These are phyloP conservation scores for Prunus mongolica DNA, from an alignment of 306 rosid genomes.

Conservation along the genomic window DNA sequence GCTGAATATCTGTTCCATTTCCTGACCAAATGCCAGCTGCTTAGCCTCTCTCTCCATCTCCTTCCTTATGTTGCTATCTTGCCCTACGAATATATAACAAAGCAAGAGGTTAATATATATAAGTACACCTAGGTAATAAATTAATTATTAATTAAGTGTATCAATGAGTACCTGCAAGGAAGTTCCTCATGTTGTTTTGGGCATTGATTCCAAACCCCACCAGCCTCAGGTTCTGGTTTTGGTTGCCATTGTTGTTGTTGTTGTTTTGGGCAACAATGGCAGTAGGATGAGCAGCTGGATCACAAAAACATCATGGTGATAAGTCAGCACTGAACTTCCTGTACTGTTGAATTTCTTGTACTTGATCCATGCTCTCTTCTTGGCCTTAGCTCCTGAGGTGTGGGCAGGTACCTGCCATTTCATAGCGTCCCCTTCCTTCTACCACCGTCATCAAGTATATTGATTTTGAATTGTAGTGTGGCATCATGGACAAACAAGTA, in stretches of 20 bases:
- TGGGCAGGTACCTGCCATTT: conserved; percentile 34
- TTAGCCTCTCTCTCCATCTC: conserved; percentile 23
- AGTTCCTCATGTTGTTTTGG: conserved; percentile 19
- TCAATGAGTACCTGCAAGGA: conserved; percentile 21
- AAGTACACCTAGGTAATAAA: background rate
- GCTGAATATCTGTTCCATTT: conserved; percentile 21
- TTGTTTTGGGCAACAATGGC: conserved; percentile 7
- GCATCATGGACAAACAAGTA: conserved; percentile 17
- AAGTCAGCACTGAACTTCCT: conserved; percentile 1
- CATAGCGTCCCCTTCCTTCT: conserved; percentile 33
- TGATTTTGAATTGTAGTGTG: conserved; percentile 37
- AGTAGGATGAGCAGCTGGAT: conserved; percentile 31
- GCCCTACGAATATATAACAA: background rate
- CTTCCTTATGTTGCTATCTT: conserved; percentile 12
- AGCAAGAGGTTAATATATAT: background rate
- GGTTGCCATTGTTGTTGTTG: background rate
- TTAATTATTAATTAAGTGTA: background rate
- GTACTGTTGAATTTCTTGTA: background rate
- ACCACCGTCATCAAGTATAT: conserved; percentile 24
- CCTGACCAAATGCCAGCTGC: conserved; percentile 27
- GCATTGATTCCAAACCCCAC: conserved; percentile 29
- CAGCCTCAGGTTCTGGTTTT: conserved; percentile 8
- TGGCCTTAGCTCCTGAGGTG: conserved; percentile 13
- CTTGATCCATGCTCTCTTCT: background rate
- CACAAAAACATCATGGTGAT: conserved; percentile 17